Conservation (phyloP, 2,329 filamentous ascomycete genomes). For the Dothistroma pini region DNA sequence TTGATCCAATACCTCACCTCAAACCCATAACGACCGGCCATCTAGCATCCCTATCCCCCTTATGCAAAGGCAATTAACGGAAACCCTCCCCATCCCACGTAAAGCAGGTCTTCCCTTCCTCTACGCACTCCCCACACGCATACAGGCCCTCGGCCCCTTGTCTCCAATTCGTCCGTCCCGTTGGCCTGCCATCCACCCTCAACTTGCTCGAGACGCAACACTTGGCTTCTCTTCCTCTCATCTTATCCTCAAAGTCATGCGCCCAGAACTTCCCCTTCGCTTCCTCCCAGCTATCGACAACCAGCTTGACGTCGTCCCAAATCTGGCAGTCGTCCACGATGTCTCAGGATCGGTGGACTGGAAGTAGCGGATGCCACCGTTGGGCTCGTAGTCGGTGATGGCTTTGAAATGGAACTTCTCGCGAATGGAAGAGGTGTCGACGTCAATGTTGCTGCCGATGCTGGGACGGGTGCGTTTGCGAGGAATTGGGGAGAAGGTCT, state of each 20-base stretch:
- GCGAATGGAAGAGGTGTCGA: not conserved
- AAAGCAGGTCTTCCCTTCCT: constrained; percentile 21
- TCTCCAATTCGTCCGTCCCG: constrained; percentile 22
- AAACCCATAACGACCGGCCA: constrained; percentile 17
- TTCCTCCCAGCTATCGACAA: constrained; percentile 23
- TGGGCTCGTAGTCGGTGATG: constrained; percentile 13
- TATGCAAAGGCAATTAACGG: constrained; percentile 28
- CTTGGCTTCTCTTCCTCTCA: constrained; percentile 5
- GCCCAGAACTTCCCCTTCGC: constrained; percentile 22
- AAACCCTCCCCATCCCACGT: constrained; percentile 27
- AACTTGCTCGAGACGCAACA: constrained; percentile 26
- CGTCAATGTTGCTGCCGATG: not conserved
- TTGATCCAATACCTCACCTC: constrained; percentile 30
- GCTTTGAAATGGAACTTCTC: constrained; percentile 24
- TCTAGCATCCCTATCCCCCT: constrained; percentile 20
- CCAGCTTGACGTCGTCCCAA: constrained; percentile 21
- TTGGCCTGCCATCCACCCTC: constrained; percentile 11
- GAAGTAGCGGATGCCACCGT: constrained; percentile 15
- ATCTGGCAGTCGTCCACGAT: constrained; percentile 17
- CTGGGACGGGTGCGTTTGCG: constrained; percentile 2
- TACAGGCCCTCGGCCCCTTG: constrained; percentile 23
- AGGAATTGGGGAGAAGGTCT: not conserved
- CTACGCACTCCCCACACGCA: constrained; percentile 28
- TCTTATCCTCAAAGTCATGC: constrained; percentile 22
- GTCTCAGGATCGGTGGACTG: constrained; percentile 13